phyloP scores from a whole-genome alignment of 805 yeast species.

The Monosporozyma unispora region DNA sequence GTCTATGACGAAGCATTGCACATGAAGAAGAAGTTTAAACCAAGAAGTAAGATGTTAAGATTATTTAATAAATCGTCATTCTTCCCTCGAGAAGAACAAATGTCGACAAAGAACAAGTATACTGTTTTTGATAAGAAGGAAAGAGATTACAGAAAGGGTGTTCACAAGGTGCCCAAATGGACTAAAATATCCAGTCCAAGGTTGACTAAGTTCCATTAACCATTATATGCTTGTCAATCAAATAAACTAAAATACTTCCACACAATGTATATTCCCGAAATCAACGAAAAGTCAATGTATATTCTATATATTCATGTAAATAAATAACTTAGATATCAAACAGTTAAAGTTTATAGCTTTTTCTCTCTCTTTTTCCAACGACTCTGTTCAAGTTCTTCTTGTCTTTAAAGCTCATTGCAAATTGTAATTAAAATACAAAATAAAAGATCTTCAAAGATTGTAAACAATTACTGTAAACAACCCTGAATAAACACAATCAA shows the following conservation, averaged over 20 bases:
- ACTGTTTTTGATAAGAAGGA: conserved; percentile 71
- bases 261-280: background rate
- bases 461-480: background rate
- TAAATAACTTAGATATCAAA: no score
- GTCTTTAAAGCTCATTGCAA: background rate
- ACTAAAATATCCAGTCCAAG: conserved; percentile 74
- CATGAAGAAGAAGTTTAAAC: conserved; percentile 15
- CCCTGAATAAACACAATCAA: background rate
- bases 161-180: conserved; percentile 87
- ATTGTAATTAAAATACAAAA: background rate
- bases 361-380: no score
- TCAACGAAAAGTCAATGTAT: background rate
- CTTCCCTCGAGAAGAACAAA: conserved; percentile 72
- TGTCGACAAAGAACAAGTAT: conserved; percentile 78
- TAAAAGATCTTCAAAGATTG: background rate
- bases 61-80: conserved; percentile 30
- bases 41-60: conserved; percentile 22
- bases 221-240: background rate
- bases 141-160: conserved; percentile 76
- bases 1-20: conserved; percentile 14
- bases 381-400: no score
- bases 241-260: background rate
- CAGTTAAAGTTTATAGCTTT: no score
- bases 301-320: background rate
- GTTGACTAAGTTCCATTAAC: conserved; percentile 64